Percentiles rank a stretch among this genome's conserved stretches.
phyloP scores from a whole-genome alignment of 768 basidiomycete species.

The Cyclocybe cylindracea region DNA sequence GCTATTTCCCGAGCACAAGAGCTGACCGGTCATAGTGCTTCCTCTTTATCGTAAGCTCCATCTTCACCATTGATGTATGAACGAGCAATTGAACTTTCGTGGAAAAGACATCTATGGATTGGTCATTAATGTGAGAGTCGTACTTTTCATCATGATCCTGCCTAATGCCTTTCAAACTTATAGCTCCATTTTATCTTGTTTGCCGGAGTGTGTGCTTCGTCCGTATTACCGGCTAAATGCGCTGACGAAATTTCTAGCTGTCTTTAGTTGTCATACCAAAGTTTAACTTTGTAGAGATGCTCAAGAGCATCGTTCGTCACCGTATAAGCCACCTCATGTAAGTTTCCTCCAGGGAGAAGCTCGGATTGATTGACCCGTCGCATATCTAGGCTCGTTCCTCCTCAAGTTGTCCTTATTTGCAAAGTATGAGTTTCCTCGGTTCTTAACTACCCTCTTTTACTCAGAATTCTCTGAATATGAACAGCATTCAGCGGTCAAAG shows the following conservation, averaged over 20 bases:
- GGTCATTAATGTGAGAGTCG: slow-evolving; percentile 50
- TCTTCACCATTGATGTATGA: not conserved
- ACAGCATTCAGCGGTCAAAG: slow-evolving; percentile 51
- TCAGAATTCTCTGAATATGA: not conserved
- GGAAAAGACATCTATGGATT: slow-evolving; percentile 66
- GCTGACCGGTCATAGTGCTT: slow-evolving; percentile 38
- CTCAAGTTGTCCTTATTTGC: slow-evolving; percentile 58
- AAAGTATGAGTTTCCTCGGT: slow-evolving; percentile 32
- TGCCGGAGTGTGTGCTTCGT: slow-evolving; percentile 42
- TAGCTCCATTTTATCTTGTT: slow-evolving; percentile 61
- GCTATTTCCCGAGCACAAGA: not conserved
- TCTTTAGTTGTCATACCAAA: slow-evolving; percentile 62
- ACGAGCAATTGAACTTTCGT: not conserved
- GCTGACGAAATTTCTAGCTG: slow-evolving; percentile 31
- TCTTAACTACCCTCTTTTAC: not conserved
- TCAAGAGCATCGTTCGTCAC: slow-evolving; percentile 62
- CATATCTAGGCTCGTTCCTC: slow-evolving; percentile 50
- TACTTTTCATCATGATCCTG: not conserved
- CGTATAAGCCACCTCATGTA: slow-evolving; percentile 56
- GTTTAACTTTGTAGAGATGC: slow-evolving; percentile 62
- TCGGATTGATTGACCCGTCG: not conserved
- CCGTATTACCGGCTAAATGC: not conserved
- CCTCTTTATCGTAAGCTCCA: slow-evolving; percentile 62
- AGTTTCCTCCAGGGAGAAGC: slow-evolving; percentile 9
- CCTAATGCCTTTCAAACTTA: not conserved